Base-by-base conservation (phyloP, 2,329 filamentous ascomycete genomes). In the Neonectria punicea region DNA sequence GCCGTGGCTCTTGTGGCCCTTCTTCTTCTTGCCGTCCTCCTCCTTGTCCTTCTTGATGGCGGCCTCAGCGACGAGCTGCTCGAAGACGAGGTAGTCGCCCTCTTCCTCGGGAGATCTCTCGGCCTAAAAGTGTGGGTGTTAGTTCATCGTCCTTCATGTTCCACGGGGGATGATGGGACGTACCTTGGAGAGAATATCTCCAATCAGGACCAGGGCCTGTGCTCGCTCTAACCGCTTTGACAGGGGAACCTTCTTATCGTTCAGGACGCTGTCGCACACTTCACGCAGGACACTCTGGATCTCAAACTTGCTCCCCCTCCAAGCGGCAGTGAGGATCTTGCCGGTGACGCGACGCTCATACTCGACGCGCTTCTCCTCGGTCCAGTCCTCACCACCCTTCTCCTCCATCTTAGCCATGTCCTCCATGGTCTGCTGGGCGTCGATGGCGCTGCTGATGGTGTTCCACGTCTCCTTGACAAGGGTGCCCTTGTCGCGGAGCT, bases 381-480 rank as follows among this genome's bases (percentile, higher is more conserved):
- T 98, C 96, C 96, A 99, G 67, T 97, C 94, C 61, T 98, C 96
- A 54, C 96, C 96, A 58, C 95, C 96, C 75, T 91, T 90, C 84
- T 98, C 93, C 83, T 99, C 96, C 81, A 95, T 86, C 79, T 95
- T 94, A 59, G 94, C 94, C 96, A 99, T 98, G 80, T 98, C 95
- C 83, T 99, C 95, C 89, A 99, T 97, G 65, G 94, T 97, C 84
- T 97, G 92, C 83, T 99, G 96, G 28, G 96, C 96, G 77, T 98
- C 94, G 70, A 99, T 97, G 43, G 96, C 96, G 56, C 93, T 97
- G 68, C 90, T 94, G 77, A 99, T 98, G 32, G 96, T 99, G 77
- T 93, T 95, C 96, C 96, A 99, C 1, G 96, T 98, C 77, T 99
- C 96, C 85, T 98, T 98, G 74, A 97, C 94, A 67, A 98, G 87